These are phyloP conservation scores for Prunus mongolica DNA, from an alignment of 306 rosid genomes.

Conservation along the genomic window DNA sequence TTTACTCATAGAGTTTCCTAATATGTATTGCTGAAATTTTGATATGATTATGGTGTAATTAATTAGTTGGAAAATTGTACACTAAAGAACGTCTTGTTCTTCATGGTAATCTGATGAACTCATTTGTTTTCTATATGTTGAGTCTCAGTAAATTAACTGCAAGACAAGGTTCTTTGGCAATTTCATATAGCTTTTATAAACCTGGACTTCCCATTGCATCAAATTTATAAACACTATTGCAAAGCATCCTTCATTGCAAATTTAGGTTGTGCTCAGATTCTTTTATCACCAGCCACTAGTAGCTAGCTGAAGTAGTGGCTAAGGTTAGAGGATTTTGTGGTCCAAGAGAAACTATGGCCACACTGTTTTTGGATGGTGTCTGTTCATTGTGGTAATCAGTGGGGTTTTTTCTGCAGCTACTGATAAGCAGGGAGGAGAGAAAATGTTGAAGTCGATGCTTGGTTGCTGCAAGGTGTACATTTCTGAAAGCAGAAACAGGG, in stretches of 20 bases:
- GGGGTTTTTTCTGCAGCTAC: slow-evolving; percentile 25
- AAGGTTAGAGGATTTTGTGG: slow-evolving; percentile 26
- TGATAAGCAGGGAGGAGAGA: slow-evolving; percentile 19
- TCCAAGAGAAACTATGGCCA: slow-evolving; percentile 21
- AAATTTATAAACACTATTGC: neutral
- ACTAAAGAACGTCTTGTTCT: neutral
- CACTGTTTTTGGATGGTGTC: neutral
- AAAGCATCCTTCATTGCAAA: too few species aligned
- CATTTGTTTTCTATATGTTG: neutral
- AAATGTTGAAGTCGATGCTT: slow-evolving; percentile 58
- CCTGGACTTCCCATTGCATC: neutral
- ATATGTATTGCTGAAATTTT: too few species aligned
- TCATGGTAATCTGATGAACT: neutral
- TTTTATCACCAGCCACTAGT: neutral
- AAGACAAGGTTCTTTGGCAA: too few species aligned
- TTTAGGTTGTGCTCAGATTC: neutral
- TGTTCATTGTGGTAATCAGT: slow-evolving; percentile 2
- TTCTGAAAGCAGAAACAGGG: slow-evolving; percentile 80
- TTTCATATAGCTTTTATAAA: too few species aligned
- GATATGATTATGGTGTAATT: too few species aligned
- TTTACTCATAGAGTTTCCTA: too few species aligned
- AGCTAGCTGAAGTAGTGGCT: slow-evolving; percentile 16
- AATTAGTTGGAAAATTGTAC: too few species aligned
- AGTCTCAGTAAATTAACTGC: neutral
- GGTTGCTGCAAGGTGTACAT: slow-evolving; percentile 92